Evolutionary conservation across 148 eudicot species (phyloP), one percentile per base, ranked within the genome.

Genomic region (Agrostemma githago): DNA sequence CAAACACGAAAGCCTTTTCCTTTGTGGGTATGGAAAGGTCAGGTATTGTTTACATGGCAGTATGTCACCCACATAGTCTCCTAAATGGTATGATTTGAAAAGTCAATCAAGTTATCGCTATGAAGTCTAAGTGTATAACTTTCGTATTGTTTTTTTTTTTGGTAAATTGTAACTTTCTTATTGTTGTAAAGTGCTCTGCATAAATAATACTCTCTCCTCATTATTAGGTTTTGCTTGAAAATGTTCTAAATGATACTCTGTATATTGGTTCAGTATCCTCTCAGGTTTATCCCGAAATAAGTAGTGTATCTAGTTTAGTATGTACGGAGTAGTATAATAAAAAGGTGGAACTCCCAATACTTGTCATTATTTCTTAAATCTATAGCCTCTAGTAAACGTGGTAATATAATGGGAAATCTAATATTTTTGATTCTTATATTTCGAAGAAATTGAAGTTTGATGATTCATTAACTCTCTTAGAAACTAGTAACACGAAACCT

Each of bases 11-110:
- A 68, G 40, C 17, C 8, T 37, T 56, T 43, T 14, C 71, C 7
- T 56, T 76, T 58, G 17, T 43, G 72, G 66, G 57, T 38, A 43
- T 70, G 73, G 68, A 68, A 41, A 66, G 60, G 61, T 44, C 20
- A 43, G 71, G 71, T 14, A 68, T 68, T 54, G 46, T 44, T 68
- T 54, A 68, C 58, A 68, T 68, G 58, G 1, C 58, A 44, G 48
- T 54, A 68, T 68, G 58, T 4, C 71, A 44, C 40, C 40, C 58
- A 68, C 69, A 40, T n/a, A n/a, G 17, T 66, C 51, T 66, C 46
- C 20, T 44, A 38, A 54, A 68, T 7, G 9, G 0, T 68, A 17
- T 68, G 38, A 68, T 34, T 19, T 43, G 71, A 44, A 17, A 68
- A 44, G 71, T 9, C 57, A 68, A 43, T 26, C 71, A 19, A 43